Evolutionary conservation across 495 filamentous ascomycete genomes (phyloP), one percentile per base, ranked within the genome.

Genomic region (Aspergillus nanangensis): DNA sequence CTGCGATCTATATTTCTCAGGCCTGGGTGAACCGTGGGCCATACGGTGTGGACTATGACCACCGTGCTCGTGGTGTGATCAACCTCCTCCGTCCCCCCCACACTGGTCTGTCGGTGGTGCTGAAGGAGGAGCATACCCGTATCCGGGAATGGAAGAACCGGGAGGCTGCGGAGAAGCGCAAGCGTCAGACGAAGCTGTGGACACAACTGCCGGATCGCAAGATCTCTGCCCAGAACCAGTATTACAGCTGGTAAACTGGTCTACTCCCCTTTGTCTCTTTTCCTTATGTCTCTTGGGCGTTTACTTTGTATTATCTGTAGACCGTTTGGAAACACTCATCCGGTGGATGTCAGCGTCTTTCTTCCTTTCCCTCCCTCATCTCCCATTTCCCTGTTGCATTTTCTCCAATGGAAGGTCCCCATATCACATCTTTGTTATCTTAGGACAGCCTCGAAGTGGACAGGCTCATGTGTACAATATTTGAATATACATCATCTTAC

Each of bases 101-200:
- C 44, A 87, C 93, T 21, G 86, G 77, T 46, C 78, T 96, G n/a
- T 80, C 84, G 0, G 64, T 97, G 14, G 53, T 95, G 4, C 69
- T 98, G 60, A 98, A 98, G 72, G 93, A 97, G 60, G 88, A 97
- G 63, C 82, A 82, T 62, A 96, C 93, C 1, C 74, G 88, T 23
- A 81, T 96, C 39, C 78, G 93, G 24, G 75, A 86, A 56, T 82
- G 83, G 61, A 67, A 86, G 46, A 90, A 95, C 57, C 75, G 82
- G 46, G 76, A 88, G 57, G 81, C 81, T 56, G 87, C 86, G 65
- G 80, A 79, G 52, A 85, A 87, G 68, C 65, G 73, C 34, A 67
- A 80, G 61, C 70, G 78, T 34, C 81, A 81, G 55, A 72, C 82
- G 50, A 82, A 84, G 45, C 80, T 91, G 14, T 96, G 90, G 91